A percentile compares a stretch with the other conserved stretches of the same genome.
These are phyloP conservation scores for Blastobotrys mokoenaii DNA, from an alignment of 805 yeast species.

Conservation along the genomic window DNA sequence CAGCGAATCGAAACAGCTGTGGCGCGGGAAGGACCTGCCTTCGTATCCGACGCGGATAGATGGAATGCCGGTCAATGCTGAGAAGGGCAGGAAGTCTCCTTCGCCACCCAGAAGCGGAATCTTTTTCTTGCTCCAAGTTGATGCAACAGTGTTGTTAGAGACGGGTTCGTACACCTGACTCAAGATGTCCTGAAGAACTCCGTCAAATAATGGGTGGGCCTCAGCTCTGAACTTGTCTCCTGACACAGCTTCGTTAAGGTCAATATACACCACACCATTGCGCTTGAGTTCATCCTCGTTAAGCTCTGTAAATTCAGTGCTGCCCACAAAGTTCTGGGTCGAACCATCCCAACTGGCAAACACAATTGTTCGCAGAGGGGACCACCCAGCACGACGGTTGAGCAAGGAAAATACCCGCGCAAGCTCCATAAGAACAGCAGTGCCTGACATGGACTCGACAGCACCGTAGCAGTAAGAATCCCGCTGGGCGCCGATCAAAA, in stretches of 20 bases:
- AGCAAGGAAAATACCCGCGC: slow-evolving; percentile 59
- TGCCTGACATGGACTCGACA: slow-evolving; percentile 61
- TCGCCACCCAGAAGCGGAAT: slow-evolving; percentile 25
- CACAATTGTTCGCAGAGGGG: slow-evolving; percentile 71
- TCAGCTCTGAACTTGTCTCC: slow-evolving; percentile 45
- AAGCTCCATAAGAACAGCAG: slow-evolving; percentile 62
- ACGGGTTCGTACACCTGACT: slow-evolving; percentile 18
- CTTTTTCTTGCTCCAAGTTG: slow-evolving; percentile 12
- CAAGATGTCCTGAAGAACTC: slow-evolving; percentile 38
- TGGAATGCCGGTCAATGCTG: slow-evolving; percentile 58
- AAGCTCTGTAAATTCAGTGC: slow-evolving; percentile 66
- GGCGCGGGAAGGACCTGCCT: slow-evolving; percentile 35
- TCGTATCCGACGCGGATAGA: slow-evolving; percentile 50
- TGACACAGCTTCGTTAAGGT: slow-evolving; percentile 57
- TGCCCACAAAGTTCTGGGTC: slow-evolving; percentile 74
- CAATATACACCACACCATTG: slow-evolving; percentile 64
- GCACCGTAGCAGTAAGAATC: slow-evolving; percentile 78
- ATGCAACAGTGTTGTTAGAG: slow-evolving; percentile 6
- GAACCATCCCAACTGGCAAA: slow-evolving; percentile 81
- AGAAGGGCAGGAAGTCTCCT: slow-evolving; percentile 65
- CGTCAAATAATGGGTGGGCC: slow-evolving; percentile 57
- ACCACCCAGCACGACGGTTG: slow-evolving; percentile 62
- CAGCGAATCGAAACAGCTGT: slow-evolving; percentile 59
- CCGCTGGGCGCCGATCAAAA: slow-evolving; percentile 75
- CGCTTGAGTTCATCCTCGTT: slow-evolving; percentile 44